Percentiles rank a stretch among this genome's conserved stretches.
phyloP scores from a whole-genome alignment of 179 eudicot species.

The Kewa caespitosa region DNA sequence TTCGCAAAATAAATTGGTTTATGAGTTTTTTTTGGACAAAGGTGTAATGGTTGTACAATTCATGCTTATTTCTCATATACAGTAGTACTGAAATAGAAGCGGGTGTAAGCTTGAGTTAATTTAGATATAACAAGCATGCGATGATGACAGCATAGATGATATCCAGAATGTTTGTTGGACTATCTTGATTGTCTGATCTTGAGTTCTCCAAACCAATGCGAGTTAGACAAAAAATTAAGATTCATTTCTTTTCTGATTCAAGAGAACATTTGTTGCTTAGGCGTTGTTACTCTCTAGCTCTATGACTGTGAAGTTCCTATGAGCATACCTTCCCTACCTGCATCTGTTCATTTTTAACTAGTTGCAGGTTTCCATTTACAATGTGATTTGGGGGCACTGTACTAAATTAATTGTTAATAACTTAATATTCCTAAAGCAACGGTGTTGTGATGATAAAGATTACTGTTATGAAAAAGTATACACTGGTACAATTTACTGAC shows the following conservation, averaged over 20 bases:
- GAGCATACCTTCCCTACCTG: background rate
- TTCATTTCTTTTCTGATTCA: too few relatives aligned
- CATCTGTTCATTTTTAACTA: background rate
- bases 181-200: background rate
- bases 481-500: background rate
- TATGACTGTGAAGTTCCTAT: background rate
- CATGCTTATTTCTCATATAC: background rate
- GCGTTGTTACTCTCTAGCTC: too few relatives aligned
- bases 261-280: background rate
- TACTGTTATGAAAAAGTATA: background rate
- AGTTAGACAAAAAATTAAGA: too few relatives aligned
- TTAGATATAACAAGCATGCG: background rate
- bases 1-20: background rate
- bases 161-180: background rate
- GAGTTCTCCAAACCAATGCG: too few relatives aligned
- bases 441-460: background rate
- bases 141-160: background rate
- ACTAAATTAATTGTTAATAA: background rate
- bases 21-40: background rate
- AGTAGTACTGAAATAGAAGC: background rate
- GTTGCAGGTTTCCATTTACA: background rate
- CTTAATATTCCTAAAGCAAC: background rate
- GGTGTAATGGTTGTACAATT: background rate
- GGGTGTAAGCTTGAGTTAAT: background rate
- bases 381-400: background rate